Base-by-base conservation (phyloP, 495 filamentous ascomycete genomes). In the Aspergillus avenaceus region DNA sequence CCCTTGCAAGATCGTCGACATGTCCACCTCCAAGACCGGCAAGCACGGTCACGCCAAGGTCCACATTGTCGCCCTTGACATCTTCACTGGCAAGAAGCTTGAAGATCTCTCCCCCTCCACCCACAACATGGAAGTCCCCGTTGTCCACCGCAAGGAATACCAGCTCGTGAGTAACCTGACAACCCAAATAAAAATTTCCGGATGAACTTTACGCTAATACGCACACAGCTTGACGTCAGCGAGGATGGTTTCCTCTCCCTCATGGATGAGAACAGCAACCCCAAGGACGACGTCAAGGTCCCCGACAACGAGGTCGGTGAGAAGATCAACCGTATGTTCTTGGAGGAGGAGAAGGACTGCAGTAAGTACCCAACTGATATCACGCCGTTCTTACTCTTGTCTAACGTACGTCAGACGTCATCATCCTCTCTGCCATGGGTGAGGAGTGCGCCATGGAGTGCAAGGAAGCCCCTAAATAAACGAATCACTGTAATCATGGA, bases 31-130 rank as follows among this genome's bases (percentile, higher is more conserved):
- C 68, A 99, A 99, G 90, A 99, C 93, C 55, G 93, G 93, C 73
- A 99, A 99, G 88, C 93, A 99, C 87, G 93, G 93, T 73, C 93
- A 99, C 86, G 93, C 93, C 73, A 99, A 99, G 86, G 93, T 97
- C 70, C 91, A 99, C 80, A 75, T 99, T 53, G 84, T 95, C 63
- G 93, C 88, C 66, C 84, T 92, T 69, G 93, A 99, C 70, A 97
- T 99, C 80, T 99, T 99, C 82, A 99, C 91, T 53, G 82, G 82
- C 82, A 97, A 97, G 88, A 99, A 99, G 84, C 79, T 93, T 52
- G 93, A 99, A 82, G 93, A 99, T 75, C 87, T 99, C 51, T 97
- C 87, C 77, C 93, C 93, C 54, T 97, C 93, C 70, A 99, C 93
- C 83, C 93, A 99, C 85, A 97, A 97, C 83, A 99, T 99, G 93